Base-by-base conservation (phyloP, 108 stramenopile genomes). In the Pseudonitzschia multiseries region DNA sequence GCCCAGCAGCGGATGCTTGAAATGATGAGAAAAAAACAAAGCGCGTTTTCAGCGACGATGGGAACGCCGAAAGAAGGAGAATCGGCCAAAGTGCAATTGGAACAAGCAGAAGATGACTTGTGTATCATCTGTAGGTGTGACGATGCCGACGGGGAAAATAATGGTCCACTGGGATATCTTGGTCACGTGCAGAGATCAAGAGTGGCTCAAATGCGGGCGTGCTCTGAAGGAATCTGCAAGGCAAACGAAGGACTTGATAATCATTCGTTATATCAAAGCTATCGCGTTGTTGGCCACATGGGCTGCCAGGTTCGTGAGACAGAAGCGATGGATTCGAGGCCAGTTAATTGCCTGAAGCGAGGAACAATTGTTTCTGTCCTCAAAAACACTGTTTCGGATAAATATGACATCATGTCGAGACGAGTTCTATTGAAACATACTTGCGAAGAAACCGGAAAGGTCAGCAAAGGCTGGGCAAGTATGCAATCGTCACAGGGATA, bases 51-150 rank as follows among this genome's bases (percentile, higher is more conserved):
- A 44, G 90, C 86, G 28, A 88, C 86, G 17, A 90, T 92, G 83
- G 83, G 74, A 21, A 75, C 87, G 24, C 67, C 83, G 62, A 78
- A 83, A 40, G 54, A 53, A 12, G 68, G 62, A 12, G 56, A 44
- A 1, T 75, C 81, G 28, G 70, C 76, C 6, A 84, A 77, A 32
- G 75, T 71, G n/a, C 64, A 71, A 36, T 79, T 83, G 21, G 68
- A 73, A 18, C 88, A 84, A 12, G 84, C 87, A 32, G 83, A 88
- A 28, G 94, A 89, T 51, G 87, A 76, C 31, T 75, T 87, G 14
- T 96, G 95, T 70, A 96, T 96, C 66, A 94, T 96, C 65, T 96
- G 95, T 61, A 73, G 89, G 65, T 92, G 95, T 72, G 91, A 92
- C 68, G 94, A 91, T 64, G 85, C 86, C 8, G 91, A 92, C 76